These are phyloP conservation scores for Plicaturopsis crispa DNA, from an alignment of 768 basidiomycete species.

Conservation along the genomic window DNA sequence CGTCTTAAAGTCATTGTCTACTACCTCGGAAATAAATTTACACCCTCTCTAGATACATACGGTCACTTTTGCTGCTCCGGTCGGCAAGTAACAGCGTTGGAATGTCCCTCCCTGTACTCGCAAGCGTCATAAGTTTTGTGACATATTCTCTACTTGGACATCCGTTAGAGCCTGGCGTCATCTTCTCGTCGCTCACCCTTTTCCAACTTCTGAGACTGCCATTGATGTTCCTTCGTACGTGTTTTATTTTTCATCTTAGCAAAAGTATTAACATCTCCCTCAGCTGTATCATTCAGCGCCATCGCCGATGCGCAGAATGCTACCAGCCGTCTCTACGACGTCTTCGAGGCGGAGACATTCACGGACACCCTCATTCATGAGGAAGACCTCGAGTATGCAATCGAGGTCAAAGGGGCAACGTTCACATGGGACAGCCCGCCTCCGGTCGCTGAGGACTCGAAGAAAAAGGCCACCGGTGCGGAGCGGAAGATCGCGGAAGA, in stretches of 20 bases:
- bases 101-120: slow-evolving; percentile 67
- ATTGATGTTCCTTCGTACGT: slow-evolving; percentile 59
- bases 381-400: slow-evolving; percentile 46
- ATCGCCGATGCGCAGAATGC: slow-evolving; percentile 84
- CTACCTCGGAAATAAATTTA: slow-evolving; percentile 2
- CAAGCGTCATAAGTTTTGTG: slow-evolving; percentile 55
- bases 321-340: slow-evolving; percentile 61
- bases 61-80: slow-evolving; percentile 58
- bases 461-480: slow-evolving; percentile 10
- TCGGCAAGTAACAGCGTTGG: slow-evolving; percentile 62
- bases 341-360: slow-evolving; percentile 80
- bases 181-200: slow-evolving; percentile 81
- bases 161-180: slow-evolving; percentile 53
- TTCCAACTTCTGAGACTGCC: slow-evolving; percentile 82
- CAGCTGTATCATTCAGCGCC: slow-evolving; percentile 65
- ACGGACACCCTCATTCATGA: slow-evolving; percentile 52
- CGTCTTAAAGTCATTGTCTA: slow-evolving; percentile 19
- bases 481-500: neutral
- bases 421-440: slow-evolving; percentile 87
- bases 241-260: neutral
- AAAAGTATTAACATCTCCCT: neutral
- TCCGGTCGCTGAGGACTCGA: slow-evolving; percentile 30
- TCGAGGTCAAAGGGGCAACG: slow-evolving; percentile 59
- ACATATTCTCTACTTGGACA: slow-evolving; percentile 36
- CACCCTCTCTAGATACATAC: slow-evolving; percentile 40